Percentiles rank a stretch among this genome's conserved stretches.
Evolutionary conservation across 1,284 basidiomycete genomes (phyloP).

Genomic region (Hypsizygus ulmarius): DNA sequence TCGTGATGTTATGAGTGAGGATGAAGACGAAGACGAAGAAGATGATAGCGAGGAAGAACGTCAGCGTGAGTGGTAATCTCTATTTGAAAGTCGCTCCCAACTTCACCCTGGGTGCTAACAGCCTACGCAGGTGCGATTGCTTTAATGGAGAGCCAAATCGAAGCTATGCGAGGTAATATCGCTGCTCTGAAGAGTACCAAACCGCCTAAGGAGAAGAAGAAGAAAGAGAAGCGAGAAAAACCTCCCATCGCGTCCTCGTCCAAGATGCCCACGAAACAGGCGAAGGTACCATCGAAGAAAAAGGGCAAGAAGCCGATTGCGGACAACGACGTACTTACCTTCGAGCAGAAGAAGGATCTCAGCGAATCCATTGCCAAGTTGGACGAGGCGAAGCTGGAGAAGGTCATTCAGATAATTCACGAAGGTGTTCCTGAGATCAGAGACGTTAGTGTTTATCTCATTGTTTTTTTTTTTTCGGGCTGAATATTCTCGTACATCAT

Average conservation of each 20-base stretch:
- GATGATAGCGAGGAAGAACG: slow-evolving; percentile 50
- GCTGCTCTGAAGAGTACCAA: slow-evolving; percentile 57
- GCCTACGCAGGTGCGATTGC: slow-evolving; percentile 57
- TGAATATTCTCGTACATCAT: slow-evolving; percentile 8
- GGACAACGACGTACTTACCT: slow-evolving; percentile 76
- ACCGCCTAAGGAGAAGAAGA: slow-evolving; percentile 59
- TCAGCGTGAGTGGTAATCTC: slow-evolving; percentile 45
- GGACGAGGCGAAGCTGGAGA: slow-evolving; percentile 76
- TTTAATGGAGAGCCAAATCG: slow-evolving; percentile 71
- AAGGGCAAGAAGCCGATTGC: slow-evolving; percentile 51
- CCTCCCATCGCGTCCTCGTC: slow-evolving; percentile 60
- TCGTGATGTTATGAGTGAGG: slow-evolving; percentile 41
- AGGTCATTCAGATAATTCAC: slow-evolving; percentile 90
- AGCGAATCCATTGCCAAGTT: slow-evolving; percentile 87
- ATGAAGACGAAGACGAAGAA: slow-evolving; percentile 44
- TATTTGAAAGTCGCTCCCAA: slow-evolving; percentile 8
- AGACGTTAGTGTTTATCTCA: slow-evolving; percentile 61
- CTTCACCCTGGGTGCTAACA: slow-evolving; percentile 18
- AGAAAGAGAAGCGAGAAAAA: slow-evolving; percentile 58
- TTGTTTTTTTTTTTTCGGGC: slow-evolving; percentile 14
- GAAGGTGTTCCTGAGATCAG: slow-evolving; percentile 85
- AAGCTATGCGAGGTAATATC: slow-evolving; percentile 64
- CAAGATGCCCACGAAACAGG: slow-evolving; percentile 49
- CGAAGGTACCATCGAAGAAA: slow-evolving; percentile 46
- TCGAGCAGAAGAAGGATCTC: slow-evolving; percentile 95